Base-by-base conservation (phyloP, 352 stramenopile genomes). In the Pythium angustatum region DNA sequence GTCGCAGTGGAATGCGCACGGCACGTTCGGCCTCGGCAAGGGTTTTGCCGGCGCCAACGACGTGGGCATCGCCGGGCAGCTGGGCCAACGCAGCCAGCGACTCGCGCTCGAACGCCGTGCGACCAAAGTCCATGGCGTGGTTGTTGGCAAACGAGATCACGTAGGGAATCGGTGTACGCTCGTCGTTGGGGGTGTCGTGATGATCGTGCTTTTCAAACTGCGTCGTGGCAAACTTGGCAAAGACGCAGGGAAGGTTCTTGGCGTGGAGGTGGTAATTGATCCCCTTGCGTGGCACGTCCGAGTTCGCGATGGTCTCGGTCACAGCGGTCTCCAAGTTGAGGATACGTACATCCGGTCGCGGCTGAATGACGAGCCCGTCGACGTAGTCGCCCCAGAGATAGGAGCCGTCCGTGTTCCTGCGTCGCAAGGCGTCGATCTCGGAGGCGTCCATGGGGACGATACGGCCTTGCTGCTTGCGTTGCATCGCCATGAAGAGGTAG, bases 131-230 rank as follows among this genome's bases (percentile, higher is more conserved):
- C 55, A 85, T 61, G 0, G 65, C 51, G 47, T 81, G 66, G 51
- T 85, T 83, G 53, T 85, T 85, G 11, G 77, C 72, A 44, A 85
- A 68, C 10, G 74, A 76, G n/a, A 82, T 40, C 12, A 78, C 55
- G 49, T 79, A 74, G 17, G 72, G 68, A 41, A 64, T 71, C 17
- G 62, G n/a, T n/a, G n/a, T n/a, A n/a, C n/a, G n/a, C n/a, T n/a
- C n/a, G n/a, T n/a, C n/a, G n/a, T n/a, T n/a, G n/a, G n/a, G n/a
- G n/a, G n/a, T n/a, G n/a, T n/a, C n/a, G n/a, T n/a, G n/a, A n/a
- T n/a, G n/a, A n/a, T n/a, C n/a, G n/a, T n/a, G n/a, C n/a, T n/a
- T n/a, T n/a, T n/a, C 26, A 17, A 74, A 71, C 21, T 11, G 64
- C n/a, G 44, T 52, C 12, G 53, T 34, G 15, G 62, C 48, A 28